phyloP scores from a whole-genome alignment of 805 yeast species.

The Danielia oregonensis region DNA sequence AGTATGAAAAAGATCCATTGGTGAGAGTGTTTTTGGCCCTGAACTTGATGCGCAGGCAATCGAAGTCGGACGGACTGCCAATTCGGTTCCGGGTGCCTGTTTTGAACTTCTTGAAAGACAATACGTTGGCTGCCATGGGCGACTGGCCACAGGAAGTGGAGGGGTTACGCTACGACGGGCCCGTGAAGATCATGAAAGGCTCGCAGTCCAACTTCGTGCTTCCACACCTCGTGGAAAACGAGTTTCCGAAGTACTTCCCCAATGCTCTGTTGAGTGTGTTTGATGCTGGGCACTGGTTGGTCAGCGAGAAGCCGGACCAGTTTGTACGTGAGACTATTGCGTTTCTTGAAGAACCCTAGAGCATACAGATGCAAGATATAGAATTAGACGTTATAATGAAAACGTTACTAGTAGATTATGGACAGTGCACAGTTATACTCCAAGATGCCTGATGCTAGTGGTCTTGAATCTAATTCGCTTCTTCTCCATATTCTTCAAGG shows the following conservation, averaged over 20 bases:
- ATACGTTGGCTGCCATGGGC: slow-evolving; percentile 9
- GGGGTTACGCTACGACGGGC: slow-evolving; percentile 23
- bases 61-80: slow-evolving; percentile 16
- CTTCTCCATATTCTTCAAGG: too few species aligned
- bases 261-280: slow-evolving; percentile 15
- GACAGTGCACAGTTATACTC: too few species aligned
- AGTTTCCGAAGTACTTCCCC: slow-evolving; percentile 26
- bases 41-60: slow-evolving; percentile 25
- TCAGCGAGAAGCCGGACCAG: slow-evolving; percentile 35
- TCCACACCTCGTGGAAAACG: slow-evolving; percentile 18
- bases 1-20: slow-evolving; percentile 21
- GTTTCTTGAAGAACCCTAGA: slow-evolving; percentile 8
- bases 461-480: too few species aligned
- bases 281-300: slow-evolving; percentile 38
- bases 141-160: slow-evolving; percentile 12
- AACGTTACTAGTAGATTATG: too few species aligned
- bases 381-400: too few species aligned
- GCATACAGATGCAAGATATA: too few species aligned
- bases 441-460: too few species aligned
- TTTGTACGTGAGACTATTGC: slow-evolving; percentile 17
- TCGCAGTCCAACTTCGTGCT: slow-evolving; percentile 38
- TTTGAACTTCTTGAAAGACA: slow-evolving; percentile 11
- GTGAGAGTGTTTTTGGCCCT: slow-evolving; percentile 37
- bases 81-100: slow-evolving; percentile 14
- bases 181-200: slow-evolving; percentile 45